A percentile compares a stretch with the other conserved stretches of the same genome.
These are phyloP conservation scores for Sesbania bispinosa DNA, from an alignment of 306 rosid genomes.

Conservation along the genomic window DNA sequence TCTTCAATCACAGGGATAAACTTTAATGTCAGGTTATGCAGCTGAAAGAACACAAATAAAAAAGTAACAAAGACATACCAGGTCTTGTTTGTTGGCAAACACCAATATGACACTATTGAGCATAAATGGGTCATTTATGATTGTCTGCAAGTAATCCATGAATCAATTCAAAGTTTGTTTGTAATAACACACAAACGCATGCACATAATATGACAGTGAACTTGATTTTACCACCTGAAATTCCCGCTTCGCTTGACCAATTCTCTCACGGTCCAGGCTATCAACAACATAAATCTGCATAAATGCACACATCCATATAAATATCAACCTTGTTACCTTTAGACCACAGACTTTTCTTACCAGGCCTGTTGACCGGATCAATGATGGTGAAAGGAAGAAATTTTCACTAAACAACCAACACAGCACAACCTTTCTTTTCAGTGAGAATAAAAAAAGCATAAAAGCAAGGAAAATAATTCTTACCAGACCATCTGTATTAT, in stretches of 20 bases:
- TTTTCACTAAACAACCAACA: background rate
- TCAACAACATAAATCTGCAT: conserved; percentile 91
- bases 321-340: background rate
- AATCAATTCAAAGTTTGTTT: conserved; percentile 21
- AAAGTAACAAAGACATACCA: conserved; percentile 55
- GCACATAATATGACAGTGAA: background rate
- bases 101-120: conserved; percentile 92
- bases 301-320: conserved; percentile 5
- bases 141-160: conserved; percentile 69
- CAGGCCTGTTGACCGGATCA: background rate
- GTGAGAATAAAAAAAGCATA: background rate
- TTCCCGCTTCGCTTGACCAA: conserved; percentile 80
- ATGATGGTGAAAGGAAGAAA: background rate
- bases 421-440: background rate
- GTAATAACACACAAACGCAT: background rate
- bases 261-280: conserved; percentile 93
- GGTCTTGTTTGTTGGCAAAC: conserved; percentile 94
- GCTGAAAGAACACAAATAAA: conserved; percentile 17
- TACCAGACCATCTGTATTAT: conserved; percentile 92
- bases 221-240: conserved; percentile 66
- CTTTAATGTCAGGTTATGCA: background rate
- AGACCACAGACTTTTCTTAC: background rate
- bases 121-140: conserved; percentile 95
- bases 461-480: conserved; percentile 8
- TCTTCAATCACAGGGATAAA: background rate